Conservation (phyloP, 2,329 filamentous ascomycete species). For the Bipolaris victoriae region DNA sequence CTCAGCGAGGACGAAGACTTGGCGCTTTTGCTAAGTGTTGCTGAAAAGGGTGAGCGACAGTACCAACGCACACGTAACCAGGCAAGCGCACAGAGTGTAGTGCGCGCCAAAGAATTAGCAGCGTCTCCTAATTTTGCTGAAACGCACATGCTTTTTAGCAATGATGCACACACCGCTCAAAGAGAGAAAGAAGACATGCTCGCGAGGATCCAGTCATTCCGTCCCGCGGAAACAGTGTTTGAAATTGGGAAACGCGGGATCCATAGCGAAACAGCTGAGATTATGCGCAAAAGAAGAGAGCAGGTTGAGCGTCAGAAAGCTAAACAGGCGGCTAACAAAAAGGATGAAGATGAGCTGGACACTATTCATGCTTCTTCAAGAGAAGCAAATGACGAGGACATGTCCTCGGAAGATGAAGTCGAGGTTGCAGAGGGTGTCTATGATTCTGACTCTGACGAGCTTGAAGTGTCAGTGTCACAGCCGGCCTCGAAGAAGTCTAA, state of each 20-base stretch:
- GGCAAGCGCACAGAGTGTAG: conserved; percentile 88
- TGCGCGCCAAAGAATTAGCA: conserved; percentile 80
- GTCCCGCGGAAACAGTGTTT: conserved; percentile 94
- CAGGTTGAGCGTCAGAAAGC: conserved; percentile 67
- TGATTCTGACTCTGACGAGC: conserved; percentile 59
- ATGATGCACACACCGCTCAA: conserved; percentile 64
- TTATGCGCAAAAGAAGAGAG: conserved; percentile 75
- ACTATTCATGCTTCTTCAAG: conserved; percentile 10
- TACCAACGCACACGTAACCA: conserved; percentile 90
- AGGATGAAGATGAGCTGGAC: conserved; percentile 26
- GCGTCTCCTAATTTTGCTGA: conserved; percentile 72
- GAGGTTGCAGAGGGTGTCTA: conserved; percentile 45
- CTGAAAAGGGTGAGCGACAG: conserved; percentile 87
- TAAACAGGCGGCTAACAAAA: conserved; percentile 50
- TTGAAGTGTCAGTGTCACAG: conserved; percentile 59
- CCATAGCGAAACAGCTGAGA: conserved; percentile 69
- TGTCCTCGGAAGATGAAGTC: conserved; percentile 46
- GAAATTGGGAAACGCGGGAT: conserved; percentile 79
- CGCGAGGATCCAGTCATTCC: conserved; percentile 84
- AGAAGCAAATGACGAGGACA: conserved; percentile 22
- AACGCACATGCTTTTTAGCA: conserved; percentile 78
- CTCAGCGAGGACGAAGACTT: conserved; percentile 79
- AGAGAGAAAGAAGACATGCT: conserved; percentile 83
- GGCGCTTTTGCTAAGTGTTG: conserved; percentile 71
- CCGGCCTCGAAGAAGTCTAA: conserved; percentile 39